Base-by-base conservation (phyloP, 2,329 filamentous ascomycete species). In the Trichoderma cornu-damae region DNA sequence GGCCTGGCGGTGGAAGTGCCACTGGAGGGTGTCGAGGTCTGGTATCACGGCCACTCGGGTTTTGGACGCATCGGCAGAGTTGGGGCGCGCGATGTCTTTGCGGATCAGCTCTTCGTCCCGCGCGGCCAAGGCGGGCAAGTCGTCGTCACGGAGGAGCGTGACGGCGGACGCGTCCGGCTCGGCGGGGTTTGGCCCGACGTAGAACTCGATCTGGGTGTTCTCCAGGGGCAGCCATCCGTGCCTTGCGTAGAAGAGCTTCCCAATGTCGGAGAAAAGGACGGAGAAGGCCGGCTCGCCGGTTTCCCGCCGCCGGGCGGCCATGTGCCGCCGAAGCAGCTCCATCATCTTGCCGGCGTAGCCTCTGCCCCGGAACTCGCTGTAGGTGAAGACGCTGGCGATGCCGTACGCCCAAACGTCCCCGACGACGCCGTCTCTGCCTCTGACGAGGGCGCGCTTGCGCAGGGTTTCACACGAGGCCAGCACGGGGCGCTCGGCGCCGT, bases 241-340 rank as follows among this genome's bases (percentile, higher is more conserved):
- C 30, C 77, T 78, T 3, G 87, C 82, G 73, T 96, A 96, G 72
- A 91, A 96, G 37, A 76, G 75, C 76, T 90, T 88, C 18, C 92
- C 90, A 62, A 95, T 91, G 66, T 95, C 90, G 7, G 90, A 96
- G 72, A 86, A 96, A 7, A 96, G 77, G 6, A 95, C 81, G 0
- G 89, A 92, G 70, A 93, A 94, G 12, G 71, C 61, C 69, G 78
- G 68, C 50, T 74, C 72, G 24, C 66, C 63, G n/a, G 65, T 47
- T 22, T 66, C 35, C 2, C 62, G 61, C 40, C 72, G 63, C 35
- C 61, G 60, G 1, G 53, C 53, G 12, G 62, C 62, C 22, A 83
- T 69, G 34, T 64, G 62, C 7, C 66, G 61, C 12, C 80, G 84
- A 34, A 94, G 68, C 63, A 92, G 84, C 40, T 71, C 70, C 70